These are phyloP conservation scores for Dioszegia aurantiaca DNA, from an alignment of 768 basidiomycete genomes.

Conservation along the genomic window DNA sequence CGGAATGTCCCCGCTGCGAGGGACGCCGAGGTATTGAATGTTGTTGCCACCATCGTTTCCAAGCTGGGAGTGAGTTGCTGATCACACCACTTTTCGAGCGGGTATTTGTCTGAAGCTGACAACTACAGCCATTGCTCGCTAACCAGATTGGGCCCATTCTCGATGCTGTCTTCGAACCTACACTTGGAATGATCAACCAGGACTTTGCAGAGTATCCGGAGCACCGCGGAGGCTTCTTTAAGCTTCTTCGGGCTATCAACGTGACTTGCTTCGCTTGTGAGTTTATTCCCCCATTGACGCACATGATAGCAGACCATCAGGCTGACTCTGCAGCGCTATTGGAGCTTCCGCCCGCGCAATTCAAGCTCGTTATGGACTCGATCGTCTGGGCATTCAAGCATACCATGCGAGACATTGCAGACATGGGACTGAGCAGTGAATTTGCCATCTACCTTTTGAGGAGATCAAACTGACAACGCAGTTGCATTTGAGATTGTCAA, in stretches of 20 bases:
- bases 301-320: background rate
- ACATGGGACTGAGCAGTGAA: constrained; percentile 60
- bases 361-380: constrained; percentile 97
- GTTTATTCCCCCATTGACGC: constrained; percentile 22
- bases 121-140: constrained; percentile 69
- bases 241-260: constrained; percentile 87
- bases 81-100: too few relatives aligned
- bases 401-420: constrained; percentile 96
- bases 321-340: constrained; percentile 63
- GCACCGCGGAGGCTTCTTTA: constrained; percentile 95
- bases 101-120: background rate
- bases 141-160: constrained; percentile 92
- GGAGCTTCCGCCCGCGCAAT: constrained; percentile 81
- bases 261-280: constrained; percentile 90
- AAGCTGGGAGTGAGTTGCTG: constrained; percentile 76
- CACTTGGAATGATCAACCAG: constrained; percentile 97
- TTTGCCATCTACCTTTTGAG: background rate
- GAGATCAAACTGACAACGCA: constrained; percentile 43
- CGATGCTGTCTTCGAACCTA: constrained; percentile 96
- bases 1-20: constrained; percentile 88
- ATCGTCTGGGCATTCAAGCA: constrained; percentile 99
- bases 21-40: constrained; percentile 94
- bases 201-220: constrained; percentile 99
- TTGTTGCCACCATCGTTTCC: constrained; percentile 89
- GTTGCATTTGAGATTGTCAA: constrained; percentile 92